These are phyloP conservation scores for Eucalyptus regnans DNA, from an alignment of 345 rosid species.

Conservation along the genomic window DNA sequence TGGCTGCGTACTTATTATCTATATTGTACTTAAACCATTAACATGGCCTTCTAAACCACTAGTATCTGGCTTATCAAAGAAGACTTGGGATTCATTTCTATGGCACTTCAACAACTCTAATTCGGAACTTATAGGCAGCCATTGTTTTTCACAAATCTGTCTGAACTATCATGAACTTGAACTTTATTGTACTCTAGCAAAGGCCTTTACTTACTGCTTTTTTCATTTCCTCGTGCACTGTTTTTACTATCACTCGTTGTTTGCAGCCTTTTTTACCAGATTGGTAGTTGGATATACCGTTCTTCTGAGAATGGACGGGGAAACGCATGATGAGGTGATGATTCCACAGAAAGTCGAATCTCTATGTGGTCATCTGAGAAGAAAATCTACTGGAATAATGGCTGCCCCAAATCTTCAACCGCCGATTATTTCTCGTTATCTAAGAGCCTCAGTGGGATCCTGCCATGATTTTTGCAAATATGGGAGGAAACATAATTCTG, in stretches of 20 bases:
- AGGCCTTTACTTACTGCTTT: neutral
- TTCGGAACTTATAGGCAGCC: neutral
- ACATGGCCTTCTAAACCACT: neutral
- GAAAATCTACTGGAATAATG: constrained; percentile 34
- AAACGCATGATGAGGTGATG: neutral
- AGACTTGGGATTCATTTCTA: neutral
- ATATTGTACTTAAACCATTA: neutral
- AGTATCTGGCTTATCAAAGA: neutral
- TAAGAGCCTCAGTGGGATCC: constrained; percentile 44
- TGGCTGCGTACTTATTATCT: neutral
- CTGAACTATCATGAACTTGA: neutral
- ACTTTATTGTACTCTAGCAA: neutral
- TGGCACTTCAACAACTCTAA: neutral
- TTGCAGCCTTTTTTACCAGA: neutral
- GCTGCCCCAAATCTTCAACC: constrained; percentile 6
- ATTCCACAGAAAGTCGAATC: neutral
- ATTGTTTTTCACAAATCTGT: neutral
- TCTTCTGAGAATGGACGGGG: neutral
- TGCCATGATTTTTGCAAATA: constrained; percentile 79
- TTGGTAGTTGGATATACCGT: neutral
- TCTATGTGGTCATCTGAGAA: constrained; percentile 8
- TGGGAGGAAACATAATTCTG: constrained; percentile 23
- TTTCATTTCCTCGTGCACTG: neutral
- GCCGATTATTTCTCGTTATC: constrained; percentile 47
- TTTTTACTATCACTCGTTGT: neutral